Base-by-base conservation (phyloP, 352 stramenopile genomes). In the Elongisporangium senticosum region DNA sequence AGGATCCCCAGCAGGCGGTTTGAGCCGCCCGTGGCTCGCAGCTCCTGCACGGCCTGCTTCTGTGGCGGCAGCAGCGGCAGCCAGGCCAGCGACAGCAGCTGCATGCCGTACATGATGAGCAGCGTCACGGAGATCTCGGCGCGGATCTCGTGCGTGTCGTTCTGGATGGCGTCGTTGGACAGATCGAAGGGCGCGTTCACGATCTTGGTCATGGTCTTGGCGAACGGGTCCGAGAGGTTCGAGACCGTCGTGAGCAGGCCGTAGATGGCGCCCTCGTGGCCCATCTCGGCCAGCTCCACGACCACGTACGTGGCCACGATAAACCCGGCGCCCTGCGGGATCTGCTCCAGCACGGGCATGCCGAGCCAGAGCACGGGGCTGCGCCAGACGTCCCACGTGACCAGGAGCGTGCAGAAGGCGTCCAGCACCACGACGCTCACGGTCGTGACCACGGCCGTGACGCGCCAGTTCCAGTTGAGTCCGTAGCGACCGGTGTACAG, bases 341-440 rank as follows among this genome's bases (percentile, higher is more conserved):
- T 63, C 49, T 84, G 55, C 47, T 77, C 64, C 2, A 80, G 51
- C 7, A 88, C 66, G 0, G 77, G 74, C 11, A 75, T 68, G 19
- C 75, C 77, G 19, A 90, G 53, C 69, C 75, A 90, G 62, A 90
- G 86, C 62, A 65, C 87, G 54, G 83, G 79, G 55, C 68, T 86
- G 8, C 79, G 74, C 53, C 80, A 15, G 14, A 88, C 67, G 54
- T 85, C 61, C 68, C 69, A 90, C 52, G 69, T 69, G 0, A 70
- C 67, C 49, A 80, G 37, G 51, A 77, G 69, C 19, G 51, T 73
- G 19, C 72, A 60, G 17, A 83, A 53, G 0, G 65, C 59, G 43
- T 86, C 76, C n/a, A 86, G 26, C 48, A 40, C 48, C 21, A 80
- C 67, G 24, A 77, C 72, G 4, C 63, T 56, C 6, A 86, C 17